Evolutionary conservation across 139 green algal genomes (phyloP), one percentile per base, ranked within the genome.

Genomic region (Parachlorella kessleri): DNA sequence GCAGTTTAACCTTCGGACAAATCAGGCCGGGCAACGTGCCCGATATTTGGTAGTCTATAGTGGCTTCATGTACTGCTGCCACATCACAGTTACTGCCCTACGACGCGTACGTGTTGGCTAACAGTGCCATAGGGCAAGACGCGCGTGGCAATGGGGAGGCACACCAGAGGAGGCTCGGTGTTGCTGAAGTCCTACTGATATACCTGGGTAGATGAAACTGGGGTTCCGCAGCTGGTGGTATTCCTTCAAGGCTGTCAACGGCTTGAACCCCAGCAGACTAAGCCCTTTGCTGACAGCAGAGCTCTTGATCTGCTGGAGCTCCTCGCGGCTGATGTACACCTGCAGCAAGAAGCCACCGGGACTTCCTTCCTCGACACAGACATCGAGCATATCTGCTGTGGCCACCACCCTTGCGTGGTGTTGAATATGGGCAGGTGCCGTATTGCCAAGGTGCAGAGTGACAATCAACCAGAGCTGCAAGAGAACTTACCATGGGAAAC

Each of bases 261-360:
- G 83, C 80, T 94, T 95, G 89, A 95, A 95, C 30, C 91, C 91
- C 67, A 95, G 78, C 75, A 95, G 74, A 36, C 35, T 53, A 48
- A 94, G 70, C 8, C 87, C 89, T 54, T 81, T 4, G 23, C 9
- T 2, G 3, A 35, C 32, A 21, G 65, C 30, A 18, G 36, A n/a
- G n/a, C n/a, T 64, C 72, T 79, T 82, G 40, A 91, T 48, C 36
- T 79, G 24, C 9, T 63, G 28, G 26, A 90, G 39, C 59, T 89
- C 82, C 35, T 86, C 75, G 1, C 4, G 59, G 0, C 65, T 76
- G 32, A 90, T 36, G 38, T 53, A 87, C 35, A 26, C 73, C 71
- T 67, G 37, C n/a, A 6, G 63, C 63, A 9, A 78, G 53, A 21
- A 67, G 38, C 5, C 30, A 32, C 1, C 41, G 55, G 40, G 21